phyloP scores from a whole-genome alignment of 116 monocot species.

The Iris pallida region DNA sequence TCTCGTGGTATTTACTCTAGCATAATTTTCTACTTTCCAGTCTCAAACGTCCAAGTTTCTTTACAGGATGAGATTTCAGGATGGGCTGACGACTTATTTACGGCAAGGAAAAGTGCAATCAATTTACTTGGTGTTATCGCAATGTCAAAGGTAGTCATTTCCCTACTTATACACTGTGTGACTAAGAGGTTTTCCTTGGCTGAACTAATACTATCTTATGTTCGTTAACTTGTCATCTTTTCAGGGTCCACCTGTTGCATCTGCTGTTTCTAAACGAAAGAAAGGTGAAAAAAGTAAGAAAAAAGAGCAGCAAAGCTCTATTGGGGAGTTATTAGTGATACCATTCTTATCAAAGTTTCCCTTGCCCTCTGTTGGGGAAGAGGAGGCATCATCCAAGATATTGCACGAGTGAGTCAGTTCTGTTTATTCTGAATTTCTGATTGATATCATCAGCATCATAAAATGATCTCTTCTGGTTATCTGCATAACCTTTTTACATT shows the following conservation, averaged over 20 bases:
- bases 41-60: slow-evolving; percentile 2
- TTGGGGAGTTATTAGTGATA: slow-evolving; percentile 64
- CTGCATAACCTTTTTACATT: background rate
- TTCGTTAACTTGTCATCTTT: background rate
- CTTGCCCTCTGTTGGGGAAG: slow-evolving; percentile 37
- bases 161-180: background rate
- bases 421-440: too few species aligned
- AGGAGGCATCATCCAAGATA: slow-evolving; percentile 31
- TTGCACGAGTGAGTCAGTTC: slow-evolving; percentile 47
- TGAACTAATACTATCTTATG: background rate
- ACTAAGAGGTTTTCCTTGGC: slow-evolving; percentile 1
- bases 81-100: slow-evolving; percentile 69
- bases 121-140: slow-evolving; percentile 74
- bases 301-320: slow-evolving; percentile 36
- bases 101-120: slow-evolving; percentile 73
- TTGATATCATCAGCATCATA: too few species aligned
- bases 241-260: slow-evolving; percentile 59
- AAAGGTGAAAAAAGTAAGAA: slow-evolving; percentile 54
- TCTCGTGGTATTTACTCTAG: background rate
- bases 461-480: too few species aligned
- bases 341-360: slow-evolving; percentile 77
- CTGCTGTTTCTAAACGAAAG: slow-evolving; percentile 58
- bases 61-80: slow-evolving; percentile 63
- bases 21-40: background rate
- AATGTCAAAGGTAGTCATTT: slow-evolving; percentile 55